Conservation (phyloP, 176 grass and related monocot species). For the Triticum dicoccoides region DNA sequence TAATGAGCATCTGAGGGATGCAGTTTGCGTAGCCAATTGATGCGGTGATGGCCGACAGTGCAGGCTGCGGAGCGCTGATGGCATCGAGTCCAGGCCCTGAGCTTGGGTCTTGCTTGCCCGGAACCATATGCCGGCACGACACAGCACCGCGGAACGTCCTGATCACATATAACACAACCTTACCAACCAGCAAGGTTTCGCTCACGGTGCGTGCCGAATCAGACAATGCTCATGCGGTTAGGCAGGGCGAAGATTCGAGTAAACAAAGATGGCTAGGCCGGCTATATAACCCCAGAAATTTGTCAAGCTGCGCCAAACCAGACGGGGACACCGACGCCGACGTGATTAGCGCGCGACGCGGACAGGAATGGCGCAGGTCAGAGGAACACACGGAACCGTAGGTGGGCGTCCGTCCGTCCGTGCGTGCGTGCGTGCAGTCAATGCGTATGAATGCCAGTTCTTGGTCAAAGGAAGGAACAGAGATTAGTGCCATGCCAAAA, state of each 20-base stretch:
- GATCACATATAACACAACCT: no score
- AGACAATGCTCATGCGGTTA: not conserved
- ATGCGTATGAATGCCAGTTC: slow-evolving; percentile 14
- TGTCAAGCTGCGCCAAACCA: slow-evolving; percentile 4
- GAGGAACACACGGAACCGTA: slow-evolving; percentile 17
- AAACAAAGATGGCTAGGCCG: not conserved
- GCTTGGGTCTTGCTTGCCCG: not conserved
- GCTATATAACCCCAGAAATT: not conserved
- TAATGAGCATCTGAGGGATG: no score
- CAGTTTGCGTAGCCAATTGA: no score
- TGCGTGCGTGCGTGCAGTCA: not conserved
- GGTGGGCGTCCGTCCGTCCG: not conserved
- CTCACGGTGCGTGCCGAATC: not conserved
- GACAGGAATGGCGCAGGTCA: not conserved
- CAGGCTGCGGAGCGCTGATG: not conserved
- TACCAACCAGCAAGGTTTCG: no score
- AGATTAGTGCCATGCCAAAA: slow-evolving; percentile 21
- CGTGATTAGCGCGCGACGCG: not conserved
- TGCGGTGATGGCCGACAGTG: not conserved
- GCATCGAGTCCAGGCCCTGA: not conserved
- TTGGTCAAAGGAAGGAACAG: slow-evolving; percentile 27
- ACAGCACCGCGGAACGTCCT: no score
- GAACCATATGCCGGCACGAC: no score
- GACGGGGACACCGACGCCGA: not conserved
- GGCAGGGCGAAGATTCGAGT: not conserved